Evolutionary conservation across 345 rosid species (phyloP).

Genomic region (Turritis glabra): DNA sequence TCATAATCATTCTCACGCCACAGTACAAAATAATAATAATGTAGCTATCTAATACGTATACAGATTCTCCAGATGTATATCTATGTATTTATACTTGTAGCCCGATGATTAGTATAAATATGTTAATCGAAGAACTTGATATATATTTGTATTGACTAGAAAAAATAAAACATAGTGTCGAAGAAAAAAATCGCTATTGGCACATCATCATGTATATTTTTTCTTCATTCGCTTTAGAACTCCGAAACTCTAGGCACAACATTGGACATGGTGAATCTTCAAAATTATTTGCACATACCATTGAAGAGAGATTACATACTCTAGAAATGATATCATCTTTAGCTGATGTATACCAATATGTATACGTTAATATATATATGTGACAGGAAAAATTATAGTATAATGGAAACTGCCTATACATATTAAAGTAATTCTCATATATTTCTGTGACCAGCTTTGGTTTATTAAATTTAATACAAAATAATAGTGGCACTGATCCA

Average conservation of each 20-base stretch:
- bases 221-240: not conserved
- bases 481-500: slow-evolving; percentile 50
- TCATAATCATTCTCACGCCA: slow-evolving; percentile 27
- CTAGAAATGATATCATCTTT: not conserved
- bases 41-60: not conserved
- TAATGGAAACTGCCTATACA: not conserved
- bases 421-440: slow-evolving; percentile 36
- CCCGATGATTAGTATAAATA: not conserved
- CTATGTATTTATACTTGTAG: not conserved
- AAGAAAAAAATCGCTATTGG: not conserved
- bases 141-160: not conserved
- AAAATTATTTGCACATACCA: not conserved
- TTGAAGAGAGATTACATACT: not conserved
- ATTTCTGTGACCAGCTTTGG: slow-evolving; percentile 55
- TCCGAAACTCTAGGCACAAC: not conserved
- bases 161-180: not conserved
- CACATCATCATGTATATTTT: not conserved
- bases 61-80: not conserved
- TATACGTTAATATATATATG: not conserved
- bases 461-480: slow-evolving; percentile 32
- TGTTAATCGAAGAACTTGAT: not conserved
- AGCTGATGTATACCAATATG: slow-evolving; percentile 2
- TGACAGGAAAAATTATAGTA: not conserved
- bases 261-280: not conserved
- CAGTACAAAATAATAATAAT: not conserved